Base-by-base conservation (phyloP, 1,284 basidiomycete genomes). In the Pisolithus thermaeus region DNA sequence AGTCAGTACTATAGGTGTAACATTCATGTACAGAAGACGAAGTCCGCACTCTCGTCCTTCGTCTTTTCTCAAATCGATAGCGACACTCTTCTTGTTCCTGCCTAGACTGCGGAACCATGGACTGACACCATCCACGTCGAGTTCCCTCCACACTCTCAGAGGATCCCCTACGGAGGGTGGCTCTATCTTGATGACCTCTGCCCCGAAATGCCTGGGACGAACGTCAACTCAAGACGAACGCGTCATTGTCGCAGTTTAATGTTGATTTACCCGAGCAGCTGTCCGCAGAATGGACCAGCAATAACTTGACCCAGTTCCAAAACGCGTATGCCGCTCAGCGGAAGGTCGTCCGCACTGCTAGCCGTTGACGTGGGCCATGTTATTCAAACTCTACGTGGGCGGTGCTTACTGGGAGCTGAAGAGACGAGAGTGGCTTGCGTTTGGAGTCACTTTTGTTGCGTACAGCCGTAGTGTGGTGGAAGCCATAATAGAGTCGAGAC, bases 101-200 rank as follows among this genome's bases (percentile, higher is more conserved):
- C 68, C 83, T 23, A 86, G 75, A 58, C 83, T 84, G 40, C 84
- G 69, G 66, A 83, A 87, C 84, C 84, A 87, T 0, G 83, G 83
- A 54, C 84, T 84, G 2, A 79, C 78, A 1, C 83, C 83, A 57
- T 87, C 84, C 0, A 78, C 70, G 56, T 87, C 84, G 22, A 83
- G 72, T 56, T 87, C 84, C 50, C 84, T 68, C 82, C 83, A 86
- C 2, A 83, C 77, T 6, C 84, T 79, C n/a, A 87, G 65, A 4
- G 83, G 83, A 55, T 87, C 83, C 3, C 84, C 84, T 9, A 64
- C 68, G 5, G 69, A 69, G 1, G 82, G 84, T 1, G 81, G 75
- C 56, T 87, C 84, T 14, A 87, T 70, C 59, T 87, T 87, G 68
- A 86, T 84, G 8, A 87, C 70, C 54, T 87, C 83, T 14, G 84